Percentiles rank a stretch among this genome's conserved stretches.
phyloP scores from a whole-genome alignment of 352 stramenopile genomes.

The Globisporangium recalcitrans region DNA sequence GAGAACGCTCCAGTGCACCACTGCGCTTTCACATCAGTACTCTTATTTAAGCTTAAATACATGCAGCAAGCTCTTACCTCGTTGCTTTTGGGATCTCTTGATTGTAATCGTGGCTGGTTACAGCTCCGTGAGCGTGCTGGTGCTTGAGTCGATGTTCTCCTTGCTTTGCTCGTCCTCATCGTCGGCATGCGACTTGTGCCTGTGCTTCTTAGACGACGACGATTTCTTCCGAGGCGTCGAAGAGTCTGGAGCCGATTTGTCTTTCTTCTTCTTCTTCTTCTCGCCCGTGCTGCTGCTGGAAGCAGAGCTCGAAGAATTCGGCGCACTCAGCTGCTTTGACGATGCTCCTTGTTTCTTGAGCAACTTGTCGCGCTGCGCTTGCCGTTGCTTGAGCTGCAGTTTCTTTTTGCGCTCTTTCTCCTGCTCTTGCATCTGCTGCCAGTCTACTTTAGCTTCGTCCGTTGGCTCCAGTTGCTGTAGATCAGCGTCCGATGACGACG shows the following conservation, averaged over 20 bases:
- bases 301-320: conserved; percentile 1
- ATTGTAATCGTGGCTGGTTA: not conserved
- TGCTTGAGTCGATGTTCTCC: conserved; percentile 6
- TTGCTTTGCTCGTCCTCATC: conserved; percentile 6
- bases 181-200: conserved; percentile 6
- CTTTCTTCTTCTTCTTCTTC: conserved; percentile 50
- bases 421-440: conserved; percentile 67
- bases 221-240: conserved; percentile 26
- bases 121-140: conserved; percentile 14
- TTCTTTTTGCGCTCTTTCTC: conserved; percentile 70
- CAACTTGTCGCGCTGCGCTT: conserved; percentile 73
- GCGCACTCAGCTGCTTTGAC: conserved; percentile 15
- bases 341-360: conserved; percentile 48
- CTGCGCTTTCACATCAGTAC: not conserved
- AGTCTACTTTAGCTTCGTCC: conserved; percentile 39
- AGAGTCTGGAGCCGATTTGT: conserved; percentile 11
- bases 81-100: not conserved
- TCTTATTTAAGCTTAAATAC: conserved; percentile 11
- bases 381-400: conserved; percentile 64
- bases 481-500: not conserved
- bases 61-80: not conserved
- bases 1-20: not conserved
- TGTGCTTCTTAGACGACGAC: conserved; percentile 14
- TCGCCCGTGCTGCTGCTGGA: conserved; percentile 18
- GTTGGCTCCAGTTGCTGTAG: not conserved